Conservation (phyloP, 106 monocot genomes). For the Dioscorea dumetorum region DNA sequence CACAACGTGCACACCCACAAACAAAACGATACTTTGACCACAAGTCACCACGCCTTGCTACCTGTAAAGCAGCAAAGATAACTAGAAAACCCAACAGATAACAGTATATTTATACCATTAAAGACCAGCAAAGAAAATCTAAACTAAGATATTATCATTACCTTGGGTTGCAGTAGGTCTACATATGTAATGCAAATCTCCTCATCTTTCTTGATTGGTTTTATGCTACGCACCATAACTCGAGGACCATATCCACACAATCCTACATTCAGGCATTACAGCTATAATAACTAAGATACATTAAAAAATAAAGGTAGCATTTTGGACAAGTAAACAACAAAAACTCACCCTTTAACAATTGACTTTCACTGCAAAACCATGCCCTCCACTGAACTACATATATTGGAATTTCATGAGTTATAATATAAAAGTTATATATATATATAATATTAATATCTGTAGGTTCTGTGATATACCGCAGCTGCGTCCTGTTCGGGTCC, state of each 20-base stretch:
- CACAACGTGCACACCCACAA: conserved; percentile 70
- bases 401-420: no score
- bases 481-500: conserved; percentile 3
- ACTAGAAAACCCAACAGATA: background rate
- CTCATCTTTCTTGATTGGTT: conserved; percentile 56
- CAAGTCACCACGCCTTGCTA: conserved; percentile 42
- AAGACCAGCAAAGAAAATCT: conserved; percentile 5
- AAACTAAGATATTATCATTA: conserved; percentile 12
- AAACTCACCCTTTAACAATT: conserved; percentile 34
- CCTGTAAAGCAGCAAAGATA: conserved; percentile 30
- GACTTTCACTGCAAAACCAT: conserved; percentile 25
- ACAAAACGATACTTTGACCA: conserved; percentile 66
- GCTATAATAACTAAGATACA: background rate
- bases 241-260: conserved; percentile 56
- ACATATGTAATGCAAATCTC: conserved; percentile 69
- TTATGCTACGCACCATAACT: conserved; percentile 59
- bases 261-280: conserved; percentile 18
- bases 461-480: conserved; percentile 11
- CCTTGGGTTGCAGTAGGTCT: conserved; percentile 83
- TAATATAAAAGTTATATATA: no score
- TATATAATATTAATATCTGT: background rate
- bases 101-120: background rate
- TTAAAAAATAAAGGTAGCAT: background rate
- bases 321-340: background rate
- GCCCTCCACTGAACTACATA: conserved; percentile 32